A percentile compares a stretch with the other conserved stretches of the same genome.
Conservation (phyloP, 805 yeast genomes). For the Pichia phayaonensis region DNA sequence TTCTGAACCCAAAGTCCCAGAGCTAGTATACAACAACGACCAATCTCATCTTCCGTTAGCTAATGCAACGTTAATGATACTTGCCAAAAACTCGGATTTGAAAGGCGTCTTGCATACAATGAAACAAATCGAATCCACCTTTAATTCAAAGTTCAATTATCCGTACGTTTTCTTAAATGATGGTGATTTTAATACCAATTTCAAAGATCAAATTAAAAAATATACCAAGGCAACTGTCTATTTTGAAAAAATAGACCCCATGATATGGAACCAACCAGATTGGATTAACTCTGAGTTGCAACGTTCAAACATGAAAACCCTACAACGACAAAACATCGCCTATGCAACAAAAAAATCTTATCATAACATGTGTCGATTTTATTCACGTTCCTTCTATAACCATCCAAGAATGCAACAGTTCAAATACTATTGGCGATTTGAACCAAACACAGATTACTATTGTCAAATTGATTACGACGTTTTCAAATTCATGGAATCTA, state of each 20-base stretch:
- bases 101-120: conserved; percentile 44
- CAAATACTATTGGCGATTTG: conserved; percentile 75
- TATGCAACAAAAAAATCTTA: conserved; percentile 59
- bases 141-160: conserved; percentile 64
- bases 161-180: conserved; percentile 82
- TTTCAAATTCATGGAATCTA: conserved; percentile 62
- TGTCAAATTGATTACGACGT: conserved; percentile 71
- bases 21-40: conserved; percentile 20
- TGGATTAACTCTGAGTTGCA: conserved; percentile 33
- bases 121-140: conserved; percentile 50
- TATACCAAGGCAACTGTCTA: conserved; percentile 36
- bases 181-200: conserved; percentile 49
- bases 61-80: conserved; percentile 66
- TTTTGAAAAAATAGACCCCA: conserved; percentile 45
- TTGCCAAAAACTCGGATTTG: conserved; percentile 65
- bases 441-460: conserved; percentile 62
- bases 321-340: conserved; percentile 36
- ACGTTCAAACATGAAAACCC: conserved; percentile 27
- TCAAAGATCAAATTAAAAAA: conserved; percentile 38
- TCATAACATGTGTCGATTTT: conserved; percentile 82
- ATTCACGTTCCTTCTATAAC: conserved; percentile 55
- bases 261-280: conserved; percentile 42
- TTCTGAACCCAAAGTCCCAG: conserved; percentile 39
- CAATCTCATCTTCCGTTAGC: conserved; percentile 43
- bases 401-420: conserved; percentile 55